These are phyloP conservation scores for Globisporangium okanoganense DNA, from an alignment of 352 stramenopile genomes.

Conservation along the genomic window DNA sequence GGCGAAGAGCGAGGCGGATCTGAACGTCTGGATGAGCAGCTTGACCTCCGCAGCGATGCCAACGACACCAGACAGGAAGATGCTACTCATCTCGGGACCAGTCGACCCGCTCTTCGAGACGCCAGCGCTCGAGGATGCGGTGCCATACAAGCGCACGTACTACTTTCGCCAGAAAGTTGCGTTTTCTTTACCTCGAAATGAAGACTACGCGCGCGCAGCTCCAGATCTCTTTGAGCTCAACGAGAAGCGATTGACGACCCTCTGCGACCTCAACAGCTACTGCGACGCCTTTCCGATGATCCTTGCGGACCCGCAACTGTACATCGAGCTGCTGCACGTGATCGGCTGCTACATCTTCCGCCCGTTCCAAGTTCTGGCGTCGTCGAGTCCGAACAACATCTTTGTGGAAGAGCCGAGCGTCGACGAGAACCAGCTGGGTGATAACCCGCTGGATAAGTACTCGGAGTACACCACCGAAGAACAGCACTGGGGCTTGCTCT, in stretches of 20 bases:
- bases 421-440: slow-evolving; percentile 46
- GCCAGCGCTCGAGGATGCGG: slow-evolving; percentile 67
- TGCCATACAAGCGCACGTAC: slow-evolving; percentile 80
- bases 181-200: slow-evolving; percentile 65
- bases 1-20: slow-evolving; percentile 79
- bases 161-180: slow-evolving; percentile 86
- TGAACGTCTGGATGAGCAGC: slow-evolving; percentile 84
- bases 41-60: slow-evolving; percentile 79
- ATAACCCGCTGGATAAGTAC: slow-evolving; percentile 82
- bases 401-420: slow-evolving; percentile 79
- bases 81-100: slow-evolving; percentile 52
- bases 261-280: slow-evolving; percentile 85
- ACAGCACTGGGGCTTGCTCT: slow-evolving; percentile 78
- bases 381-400: slow-evolving; percentile 62
- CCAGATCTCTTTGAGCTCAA: slow-evolving; percentile 84
- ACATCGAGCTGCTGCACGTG: slow-evolving; percentile 74
- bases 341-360: slow-evolving; percentile 84
- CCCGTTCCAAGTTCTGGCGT: slow-evolving; percentile 51
- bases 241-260: slow-evolving; percentile 74
- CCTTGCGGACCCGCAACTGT: slow-evolving; percentile 75
- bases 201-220: slow-evolving; percentile 36
- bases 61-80: slow-evolving; percentile 60
- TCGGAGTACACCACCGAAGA: slow-evolving; percentile 82
- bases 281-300: slow-evolving; percentile 82
- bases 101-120: slow-evolving; percentile 78